Percentiles rank a stretch among this genome's conserved stretches.
Evolutionary conservation across 345 rosid species (phyloP).

Genomic region (Eucalyptus fibrosa): DNA sequence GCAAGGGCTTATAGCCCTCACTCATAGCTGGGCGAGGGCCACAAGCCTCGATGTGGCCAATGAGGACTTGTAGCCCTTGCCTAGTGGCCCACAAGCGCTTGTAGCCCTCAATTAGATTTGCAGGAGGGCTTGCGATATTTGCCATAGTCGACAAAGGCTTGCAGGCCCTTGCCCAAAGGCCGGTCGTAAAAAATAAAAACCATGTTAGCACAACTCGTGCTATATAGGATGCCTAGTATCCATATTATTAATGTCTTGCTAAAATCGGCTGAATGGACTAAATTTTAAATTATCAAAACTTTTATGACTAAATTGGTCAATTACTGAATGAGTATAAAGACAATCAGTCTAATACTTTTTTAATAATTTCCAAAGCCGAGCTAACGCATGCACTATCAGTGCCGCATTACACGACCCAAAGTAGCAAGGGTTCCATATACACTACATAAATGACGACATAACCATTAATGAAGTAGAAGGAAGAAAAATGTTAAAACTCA

Average conservation of each 20-base stretch:
- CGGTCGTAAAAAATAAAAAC: rapidly evolving
- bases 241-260: rapidly evolving
- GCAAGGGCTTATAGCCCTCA: too few relatives aligned
- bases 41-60: neutral
- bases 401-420: neutral
- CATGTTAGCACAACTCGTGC: neutral
- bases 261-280: too few relatives aligned
- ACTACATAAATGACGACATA: neutral
- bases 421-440: neutral
- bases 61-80: neutral
- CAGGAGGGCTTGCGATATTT: rapidly evolving
- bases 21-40: rapidly evolving
- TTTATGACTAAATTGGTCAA: neutral
- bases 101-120: neutral
- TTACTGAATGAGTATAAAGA: neutral
- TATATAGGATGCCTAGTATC: rapidly evolving
- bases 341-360: too few relatives aligned
- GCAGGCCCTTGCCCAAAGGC: too few relatives aligned
- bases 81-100: rapidly evolving
- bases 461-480: neutral
- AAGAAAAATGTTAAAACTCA: neutral
- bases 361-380: too few relatives aligned
- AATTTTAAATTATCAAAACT: rapidly evolving
- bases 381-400: neutral
- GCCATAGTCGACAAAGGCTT: too few relatives aligned